Evolutionary conservation across 352 stramenopile species (phyloP).

Genomic region (Pythium rishiriense): DNA sequence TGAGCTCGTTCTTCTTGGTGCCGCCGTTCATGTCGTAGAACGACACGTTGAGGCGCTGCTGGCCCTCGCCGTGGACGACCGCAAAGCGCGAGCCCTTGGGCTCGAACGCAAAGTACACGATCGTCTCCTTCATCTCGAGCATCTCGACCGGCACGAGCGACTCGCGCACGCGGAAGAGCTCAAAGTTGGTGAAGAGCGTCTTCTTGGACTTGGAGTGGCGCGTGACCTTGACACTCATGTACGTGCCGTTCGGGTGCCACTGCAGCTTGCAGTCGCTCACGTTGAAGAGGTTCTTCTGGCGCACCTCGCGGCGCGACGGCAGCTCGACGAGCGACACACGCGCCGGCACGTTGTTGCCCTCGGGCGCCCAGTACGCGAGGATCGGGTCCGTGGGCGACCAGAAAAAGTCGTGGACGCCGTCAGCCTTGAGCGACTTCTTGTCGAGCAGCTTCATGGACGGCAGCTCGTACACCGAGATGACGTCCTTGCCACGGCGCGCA

Average conservation of each 20-base stretch:
- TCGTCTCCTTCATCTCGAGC: slow-evolving; percentile 96
- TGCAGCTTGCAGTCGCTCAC: slow-evolving; percentile 94
- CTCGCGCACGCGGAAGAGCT: slow-evolving; percentile 97
- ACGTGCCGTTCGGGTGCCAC: slow-evolving; percentile 96
- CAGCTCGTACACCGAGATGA: slow-evolving; percentile 94
- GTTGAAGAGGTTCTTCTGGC: slow-evolving; percentile 99
- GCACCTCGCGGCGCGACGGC: slow-evolving; percentile 92
- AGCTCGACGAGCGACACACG: slow-evolving; percentile 97
- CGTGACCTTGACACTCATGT: slow-evolving; percentile 90
- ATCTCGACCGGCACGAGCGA: slow-evolving; percentile 97
- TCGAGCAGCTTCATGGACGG: slow-evolving; percentile 97
- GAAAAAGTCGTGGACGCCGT: slow-evolving; percentile 97
- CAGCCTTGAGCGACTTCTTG: slow-evolving; percentile 94
- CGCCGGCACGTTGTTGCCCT: slow-evolving; percentile 93
- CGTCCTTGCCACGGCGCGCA: slow-evolving; percentile 92
- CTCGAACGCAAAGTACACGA: slow-evolving; percentile 97
- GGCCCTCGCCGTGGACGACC: slow-evolving; percentile 94
- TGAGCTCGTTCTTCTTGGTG: slow-evolving; percentile 88
- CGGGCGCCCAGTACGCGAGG: slow-evolving; percentile 96
- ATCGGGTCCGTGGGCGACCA: slow-evolving; percentile 96
- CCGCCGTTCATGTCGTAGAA: slow-evolving; percentile 96
- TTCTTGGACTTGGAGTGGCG: slow-evolving; percentile 95
- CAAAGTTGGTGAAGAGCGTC: slow-evolving; percentile 99
- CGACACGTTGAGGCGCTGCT: slow-evolving; percentile 92
- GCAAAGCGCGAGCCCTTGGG: slow-evolving; percentile 95